Conservation (phyloP, 768 basidiomycete species). For the Scleroderma bovista region DNA sequence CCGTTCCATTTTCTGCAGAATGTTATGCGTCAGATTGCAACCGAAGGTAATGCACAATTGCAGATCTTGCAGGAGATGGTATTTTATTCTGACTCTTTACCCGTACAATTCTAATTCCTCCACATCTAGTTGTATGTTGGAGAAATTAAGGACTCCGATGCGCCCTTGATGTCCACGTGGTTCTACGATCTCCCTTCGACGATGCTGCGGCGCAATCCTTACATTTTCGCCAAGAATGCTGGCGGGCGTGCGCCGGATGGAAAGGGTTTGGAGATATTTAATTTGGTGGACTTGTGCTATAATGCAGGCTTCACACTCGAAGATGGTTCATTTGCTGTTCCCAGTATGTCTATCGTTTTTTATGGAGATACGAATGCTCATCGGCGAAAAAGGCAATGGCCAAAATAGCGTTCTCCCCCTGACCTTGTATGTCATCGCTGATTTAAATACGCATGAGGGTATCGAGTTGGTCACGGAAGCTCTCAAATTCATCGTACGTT, state of each 20-base stretch:
- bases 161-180: conserved; percentile 55
- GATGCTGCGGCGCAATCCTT: conserved; percentile 61
- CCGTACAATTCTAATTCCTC: not conserved
- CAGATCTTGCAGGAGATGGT: conserved; percentile 73
- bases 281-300: conserved; percentile 25
- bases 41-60: conserved; percentile 51
- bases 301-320: conserved; percentile 36
- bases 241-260: conserved; percentile 8
- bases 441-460: conserved; percentile 66
- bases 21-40: conserved; percentile 24
- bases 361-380: conserved; percentile 4
- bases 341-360: conserved; percentile 38
- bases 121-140: conserved; percentile 50
- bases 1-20: conserved; percentile 6
- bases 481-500: conserved; percentile 56
- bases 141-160: conserved; percentile 47
- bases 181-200: conserved; percentile 89
- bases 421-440: conserved; percentile 64
- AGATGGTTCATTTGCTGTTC: conserved; percentile 53
- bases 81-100: conserved; percentile 9
- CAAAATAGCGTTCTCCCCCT: conserved; percentile 27
- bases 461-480: conserved; percentile 57
- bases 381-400: conserved; percentile 3
- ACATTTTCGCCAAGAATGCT: conserved; percentile 54
- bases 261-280: conserved; percentile 16